Evolutionary conservation across 2,329 filamentous ascomycete species (phyloP), one percentile per base, ranked within the genome.

Genomic region (Colletotrichum higginsianum): DNA sequence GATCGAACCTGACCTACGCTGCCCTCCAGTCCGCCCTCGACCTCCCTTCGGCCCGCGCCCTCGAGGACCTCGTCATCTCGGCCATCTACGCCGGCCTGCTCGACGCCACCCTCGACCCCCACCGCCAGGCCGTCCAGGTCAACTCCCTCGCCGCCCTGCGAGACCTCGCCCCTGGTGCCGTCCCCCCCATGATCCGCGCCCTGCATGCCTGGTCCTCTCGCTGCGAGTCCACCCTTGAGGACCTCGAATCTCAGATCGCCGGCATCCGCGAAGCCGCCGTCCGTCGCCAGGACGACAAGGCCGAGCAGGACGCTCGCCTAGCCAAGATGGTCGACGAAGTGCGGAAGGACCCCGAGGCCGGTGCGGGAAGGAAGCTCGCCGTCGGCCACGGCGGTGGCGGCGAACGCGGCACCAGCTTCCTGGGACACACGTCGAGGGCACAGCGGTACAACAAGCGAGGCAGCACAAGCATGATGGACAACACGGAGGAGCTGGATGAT

Each of bases 31-130:
- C 80, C 8, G 86, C 88, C 0, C 90, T 99, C 55, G 89, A 88
- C 66, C 90, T 98, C 18, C 78, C 88, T 40, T 89, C 88, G 44
- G 80, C 89, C 30, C 88, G 92, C 52, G 90, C 93, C 55, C 90
- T 99, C 66, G 96, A 99, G 85, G 90, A 92, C 75, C 89, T 98
- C 72, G 91, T 98, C 75, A 96, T 96, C 76, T 91, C 91, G 47
- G 93, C 95, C 76, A 93, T 98, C 79, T 98, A 98, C 84, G 91
- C 93, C 7, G 93, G 93, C 50, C 89, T 99, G 2, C 84, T 99
- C 60, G 88, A 89, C 49, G 96, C 92, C 8, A 95, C 94, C 50
- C 91, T 99, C 67, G 94, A 98, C 79, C 94, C 95, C 4, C 89
- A 90, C 69, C 88, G 92, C 66, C 90, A 92, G 44, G 87, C 89